Conservation (phyloP, 176 grass and related monocot genomes). For the Oryza glumipatula region DNA sequence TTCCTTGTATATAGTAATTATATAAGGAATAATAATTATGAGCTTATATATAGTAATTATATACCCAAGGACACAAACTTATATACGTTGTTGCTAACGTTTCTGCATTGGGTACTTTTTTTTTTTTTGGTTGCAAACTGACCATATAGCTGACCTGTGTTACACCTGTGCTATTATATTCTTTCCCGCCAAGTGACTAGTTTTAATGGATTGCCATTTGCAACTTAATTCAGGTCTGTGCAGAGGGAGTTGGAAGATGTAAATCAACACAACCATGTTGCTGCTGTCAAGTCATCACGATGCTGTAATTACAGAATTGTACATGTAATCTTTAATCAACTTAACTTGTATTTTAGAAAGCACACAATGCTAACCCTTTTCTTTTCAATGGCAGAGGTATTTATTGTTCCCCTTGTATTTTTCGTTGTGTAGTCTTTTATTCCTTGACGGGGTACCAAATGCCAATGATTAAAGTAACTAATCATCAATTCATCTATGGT, state of each 20-base stretch:
- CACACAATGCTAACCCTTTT: neutral
- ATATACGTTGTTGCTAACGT: neutral
- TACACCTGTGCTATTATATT: no score
- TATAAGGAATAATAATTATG: no score
- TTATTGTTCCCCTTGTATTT: neutral
- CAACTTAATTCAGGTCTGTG: conserved; percentile 37
- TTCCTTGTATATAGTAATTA: no score
- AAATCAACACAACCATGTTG: conserved; percentile 34
- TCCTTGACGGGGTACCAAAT: neutral
- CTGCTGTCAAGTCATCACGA: neutral
- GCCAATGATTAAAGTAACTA: neutral
- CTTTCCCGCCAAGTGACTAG: neutral
- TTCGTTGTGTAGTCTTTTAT: neutral
- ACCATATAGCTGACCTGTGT: neutral
- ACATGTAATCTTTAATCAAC: conserved; percentile 35
- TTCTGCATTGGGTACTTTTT: neutral
- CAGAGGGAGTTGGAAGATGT: conserved; percentile 29
- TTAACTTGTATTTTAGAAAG: conserved; percentile 2
- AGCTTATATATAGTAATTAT: no score
- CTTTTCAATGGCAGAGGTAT: neutral
- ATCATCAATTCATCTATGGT: neutral
- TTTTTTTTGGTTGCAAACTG: neutral
- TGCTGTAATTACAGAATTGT: conserved; percentile 42
- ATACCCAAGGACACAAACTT: no score
- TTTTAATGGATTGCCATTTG: neutral